Conservation (phyloP, 345 rosid genomes). For the Psidium guajava region DNA sequence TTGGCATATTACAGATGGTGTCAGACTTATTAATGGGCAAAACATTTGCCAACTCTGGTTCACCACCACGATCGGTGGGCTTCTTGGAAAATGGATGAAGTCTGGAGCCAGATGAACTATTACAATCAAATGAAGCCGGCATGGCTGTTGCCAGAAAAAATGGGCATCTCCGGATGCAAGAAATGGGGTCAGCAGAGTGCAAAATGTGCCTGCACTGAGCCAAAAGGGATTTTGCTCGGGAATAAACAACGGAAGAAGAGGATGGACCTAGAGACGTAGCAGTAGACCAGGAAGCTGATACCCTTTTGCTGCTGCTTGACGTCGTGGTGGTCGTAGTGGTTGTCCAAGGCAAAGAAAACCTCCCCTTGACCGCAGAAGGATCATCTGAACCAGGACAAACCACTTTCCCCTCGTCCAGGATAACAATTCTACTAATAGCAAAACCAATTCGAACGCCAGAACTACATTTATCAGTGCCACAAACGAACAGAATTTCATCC, state of each 20-base stretch:
- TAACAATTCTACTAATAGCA: slow-evolving; percentile 37
- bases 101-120: slow-evolving; percentile 5
- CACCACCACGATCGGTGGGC: slow-evolving; percentile 2
- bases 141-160: slow-evolving; percentile 8
- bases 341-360: neutral
- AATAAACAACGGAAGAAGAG: slow-evolving; percentile 6
- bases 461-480: slow-evolving; percentile 37
- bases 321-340: slow-evolving; percentile 7
- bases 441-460: slow-evolving; percentile 46
- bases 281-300: slow-evolving; percentile 41
- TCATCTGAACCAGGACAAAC: neutral
- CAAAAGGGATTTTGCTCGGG: slow-evolving; percentile 29
- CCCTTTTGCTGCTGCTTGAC: slow-evolving; percentile 60
- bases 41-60: slow-evolving; percentile 7
- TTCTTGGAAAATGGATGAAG: neutral
- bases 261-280: slow-evolving; percentile 8
- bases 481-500: slow-evolving; percentile 71
- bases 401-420: slow-evolving; percentile 31
- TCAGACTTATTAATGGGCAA: neutral
- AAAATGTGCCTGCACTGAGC: slow-evolving; percentile 48
- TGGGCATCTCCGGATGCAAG: slow-evolving; percentile 29
- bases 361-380: neutral
- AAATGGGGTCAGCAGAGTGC: slow-evolving; percentile 45
- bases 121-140: slow-evolving; percentile 1
- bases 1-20: neutral